phyloP scores from a whole-genome alignment of 2,329 filamentous ascomycete species.

The Macrophomina pseudophaseolina region DNA sequence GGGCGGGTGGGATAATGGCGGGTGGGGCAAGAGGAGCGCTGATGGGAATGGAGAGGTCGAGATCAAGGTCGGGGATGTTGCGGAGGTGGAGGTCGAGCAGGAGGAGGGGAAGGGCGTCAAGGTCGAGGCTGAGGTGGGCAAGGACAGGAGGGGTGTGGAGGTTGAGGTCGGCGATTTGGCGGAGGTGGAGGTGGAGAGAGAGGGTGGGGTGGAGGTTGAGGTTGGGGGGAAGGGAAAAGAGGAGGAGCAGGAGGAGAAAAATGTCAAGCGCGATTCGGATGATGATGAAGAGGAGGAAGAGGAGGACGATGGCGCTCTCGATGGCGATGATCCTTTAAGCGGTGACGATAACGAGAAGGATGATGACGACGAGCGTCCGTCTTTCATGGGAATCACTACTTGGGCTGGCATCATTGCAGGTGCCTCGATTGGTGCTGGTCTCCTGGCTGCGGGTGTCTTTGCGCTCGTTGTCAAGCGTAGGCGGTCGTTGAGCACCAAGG shows the following conservation, averaged over 20 bases:
- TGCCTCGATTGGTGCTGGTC: not conserved
- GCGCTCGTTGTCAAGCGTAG: not conserved
- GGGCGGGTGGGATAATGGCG: not conserved
- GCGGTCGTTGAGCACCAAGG: not conserved
- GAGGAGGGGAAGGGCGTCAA: not conserved
- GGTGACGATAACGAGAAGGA: not conserved
- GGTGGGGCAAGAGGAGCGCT: not conserved
- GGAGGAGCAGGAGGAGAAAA: not conserved
- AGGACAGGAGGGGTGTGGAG: not conserved
- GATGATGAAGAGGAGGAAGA: not conserved
- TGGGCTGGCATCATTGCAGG: slow-evolving; percentile 16
- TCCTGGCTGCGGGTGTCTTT: not conserved
- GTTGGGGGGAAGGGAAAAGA: not conserved
- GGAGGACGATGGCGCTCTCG: not conserved
- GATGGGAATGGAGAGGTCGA: not conserved
- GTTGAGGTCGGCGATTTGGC: not conserved
- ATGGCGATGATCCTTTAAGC: not conserved
- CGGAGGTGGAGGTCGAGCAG: not conserved
- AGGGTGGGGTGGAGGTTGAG: not conserved
- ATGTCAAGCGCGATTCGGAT: not conserved
- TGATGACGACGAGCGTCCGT: not conserved
- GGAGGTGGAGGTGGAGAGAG: not conserved
- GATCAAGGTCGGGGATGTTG: not conserved
- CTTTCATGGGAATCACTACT: not conserved
- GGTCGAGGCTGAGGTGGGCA: not conserved